Evolutionary conservation across 2,329 filamentous ascomycete genomes (phyloP), one percentile per base, ranked within the genome.

Genomic region (Hymenoscyphus fraxineus): DNA sequence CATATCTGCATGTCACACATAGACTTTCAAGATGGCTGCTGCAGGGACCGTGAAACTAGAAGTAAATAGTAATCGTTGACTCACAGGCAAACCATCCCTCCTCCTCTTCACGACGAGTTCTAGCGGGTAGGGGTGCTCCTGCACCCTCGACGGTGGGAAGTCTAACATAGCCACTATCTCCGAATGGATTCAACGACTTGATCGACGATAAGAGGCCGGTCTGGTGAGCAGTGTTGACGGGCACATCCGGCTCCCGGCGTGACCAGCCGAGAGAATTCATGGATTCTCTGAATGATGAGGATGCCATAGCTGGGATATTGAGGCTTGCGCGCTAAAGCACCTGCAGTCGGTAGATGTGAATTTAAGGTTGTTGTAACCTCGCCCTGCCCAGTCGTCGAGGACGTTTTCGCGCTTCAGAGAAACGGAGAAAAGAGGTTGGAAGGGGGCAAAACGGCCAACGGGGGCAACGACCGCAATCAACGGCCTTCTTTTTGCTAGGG

Each of bases 191-290:
- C 71, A 93, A 78, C 65, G 88, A 92, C 76, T 92, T 88, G 72
- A 99, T 83, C 68, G 88, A 92, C 62, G 91, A 90, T 66, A 97
- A 78, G 63, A 98, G 81, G 35, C 92, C 90, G 67, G 86, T 88
- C 74, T 87, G 85, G 71, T 88, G 85, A 68, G 81, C 82, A 58
- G 89, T 95, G 78, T 86, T 90, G 73, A 90, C 88, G 69, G 92
- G 88, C 62, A 90, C 81, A 74, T 96, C 91, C 69, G 86, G 78
- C 65, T 93, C 89, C 74, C 94, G 87, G 72, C 94, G 90, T 74
- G 92, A 92, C 95, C 95, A 98, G 67, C 95, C 95, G 73, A 98
- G 80, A 65, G 92, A 95, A 82, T 92, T 96, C 83, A 98, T 93
- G 27, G 92, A 96, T 78, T 97, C 92, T 76, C 93, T 88, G 78